Evolutionary conservation across 768 basidiomycete genomes (phyloP), one percentile per base, ranked within the genome.

Genomic region (Tylopilus balloui): DNA sequence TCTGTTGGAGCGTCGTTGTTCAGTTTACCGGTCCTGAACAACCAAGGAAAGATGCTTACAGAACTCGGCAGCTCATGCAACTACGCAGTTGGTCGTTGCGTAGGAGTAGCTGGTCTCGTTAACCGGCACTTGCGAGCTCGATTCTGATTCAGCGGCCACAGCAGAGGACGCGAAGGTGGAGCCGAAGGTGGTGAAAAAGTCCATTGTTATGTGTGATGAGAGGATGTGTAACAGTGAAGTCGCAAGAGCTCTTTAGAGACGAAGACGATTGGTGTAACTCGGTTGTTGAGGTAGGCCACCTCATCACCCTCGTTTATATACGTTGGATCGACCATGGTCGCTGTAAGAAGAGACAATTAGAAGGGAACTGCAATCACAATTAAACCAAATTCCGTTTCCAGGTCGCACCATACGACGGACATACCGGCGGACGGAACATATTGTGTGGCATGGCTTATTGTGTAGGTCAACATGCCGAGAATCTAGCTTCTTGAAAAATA

Each of bases 381-480:
- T 31, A 24, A 13, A 11, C 14, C 23, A 28, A 32, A 38, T 10
- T 44, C 42, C 43, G 42, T 38, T 10, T 32, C 43, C 32, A 51
- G 17, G 28, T 28, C 23, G 35, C 39, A 13, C 38, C 47, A 44
- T 36, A 15, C 6, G 31, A 44, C 45, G 44, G 54, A 41, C 14
- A 40, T 24, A 6, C 34, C 44, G 34, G 29, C 40, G 54, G 47
- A 14, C 34, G 51, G 55, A 48, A 38, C 45, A 39, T 43, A 31
- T 24, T 34, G 15, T 5, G 15, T 41, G 35, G 27, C 35, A 21
- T 28, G 23, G 31, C 45, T 49, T 54, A 65, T 65, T 65, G 64
- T 65, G 13, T 54, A 14, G 13, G 53, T 13, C 3, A 21, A 27
- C 8, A 6, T 35, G 47, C 47, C 31, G 40, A 21, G 12, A 41